Percentiles rank a stretch among this genome's conserved stretches.
Conservation (phyloP, 2,329 filamentous ascomycete species). For the Microdochium paspali region DNA sequence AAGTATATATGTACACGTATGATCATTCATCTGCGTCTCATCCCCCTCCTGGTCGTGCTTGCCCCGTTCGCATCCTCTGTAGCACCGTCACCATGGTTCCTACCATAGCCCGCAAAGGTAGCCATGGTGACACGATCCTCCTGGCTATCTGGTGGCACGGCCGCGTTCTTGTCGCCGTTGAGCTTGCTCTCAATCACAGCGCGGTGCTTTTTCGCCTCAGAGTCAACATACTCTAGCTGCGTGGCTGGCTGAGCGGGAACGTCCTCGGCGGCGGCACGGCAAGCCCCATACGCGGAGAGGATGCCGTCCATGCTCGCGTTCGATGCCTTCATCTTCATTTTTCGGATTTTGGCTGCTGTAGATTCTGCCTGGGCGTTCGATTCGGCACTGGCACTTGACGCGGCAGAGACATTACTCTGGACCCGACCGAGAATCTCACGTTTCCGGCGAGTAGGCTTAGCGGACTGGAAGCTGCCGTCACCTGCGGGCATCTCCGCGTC, state of each 20-base stretch:
- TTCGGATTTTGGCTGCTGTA: not conserved
- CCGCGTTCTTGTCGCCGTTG: not conserved
- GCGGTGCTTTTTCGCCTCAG: conserved; percentile 30
- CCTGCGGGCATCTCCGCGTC: conserved; percentile 5
- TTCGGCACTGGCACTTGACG: conserved; percentile 33
- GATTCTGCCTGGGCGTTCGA: conserved; percentile 14
- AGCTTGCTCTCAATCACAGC: conserved; percentile 14
- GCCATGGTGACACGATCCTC: not conserved
- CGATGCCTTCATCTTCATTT: conserved; percentile 1
- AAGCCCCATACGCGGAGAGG: conserved; percentile 2
- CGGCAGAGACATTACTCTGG: conserved; percentile 45
- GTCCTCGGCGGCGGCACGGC: conserved; percentile 4
- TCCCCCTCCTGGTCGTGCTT: not conserved
- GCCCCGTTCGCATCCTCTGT: not conserved
- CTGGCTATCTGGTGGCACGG: not conserved
- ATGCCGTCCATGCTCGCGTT: conserved; percentile 8
- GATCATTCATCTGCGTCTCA: not conserved
- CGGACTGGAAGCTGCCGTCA: conserved; percentile 1
- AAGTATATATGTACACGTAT: not conserved
- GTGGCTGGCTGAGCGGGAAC: conserved; percentile 30
- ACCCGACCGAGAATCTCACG: conserved; percentile 49
- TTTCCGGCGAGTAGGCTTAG: conserved; percentile 16
- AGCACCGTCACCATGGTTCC: not conserved
- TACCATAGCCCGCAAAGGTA: not conserved
- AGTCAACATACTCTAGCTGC: conserved; percentile 44